These are phyloP conservation scores for Picochlorum sp. DNA, from an alignment of 139 green algal species.

Conservation along the genomic window DNA sequence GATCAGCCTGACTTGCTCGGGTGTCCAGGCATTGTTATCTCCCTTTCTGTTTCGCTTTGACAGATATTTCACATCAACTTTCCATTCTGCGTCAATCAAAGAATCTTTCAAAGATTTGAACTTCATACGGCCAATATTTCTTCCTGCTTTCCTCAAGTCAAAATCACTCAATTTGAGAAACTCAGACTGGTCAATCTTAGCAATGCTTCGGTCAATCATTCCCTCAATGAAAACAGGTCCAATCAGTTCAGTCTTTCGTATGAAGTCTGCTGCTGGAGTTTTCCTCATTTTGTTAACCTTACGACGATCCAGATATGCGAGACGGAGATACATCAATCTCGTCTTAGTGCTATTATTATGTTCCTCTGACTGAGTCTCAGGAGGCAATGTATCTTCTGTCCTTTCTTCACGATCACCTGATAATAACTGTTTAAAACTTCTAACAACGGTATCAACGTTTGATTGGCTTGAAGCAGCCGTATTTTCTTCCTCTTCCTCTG, in stretches of 20 bases:
- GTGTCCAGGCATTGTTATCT: background rate
- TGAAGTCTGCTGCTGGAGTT: background rate
- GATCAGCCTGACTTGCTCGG: background rate
- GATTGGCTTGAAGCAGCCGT: too few species aligned
- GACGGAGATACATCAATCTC: background rate
- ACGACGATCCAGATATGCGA: background rate
- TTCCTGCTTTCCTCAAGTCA: background rate
- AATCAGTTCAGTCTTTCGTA: background rate
- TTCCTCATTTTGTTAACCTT: background rate
- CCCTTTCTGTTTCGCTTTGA: background rate
- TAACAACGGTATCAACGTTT: too few species aligned
- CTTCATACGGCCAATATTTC: background rate
- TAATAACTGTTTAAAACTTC: too few species aligned
- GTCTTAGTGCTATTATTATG: too few species aligned
- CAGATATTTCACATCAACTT: background rate
- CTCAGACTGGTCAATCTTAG: background rate
- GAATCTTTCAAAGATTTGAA: background rate
- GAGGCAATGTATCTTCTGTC: too few species aligned
- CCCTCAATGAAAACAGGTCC: background rate
- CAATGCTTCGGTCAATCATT: background rate
- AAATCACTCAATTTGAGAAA: background rate
- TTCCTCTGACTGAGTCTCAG: too few species aligned
- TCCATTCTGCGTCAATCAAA: slow-evolving; percentile 1
- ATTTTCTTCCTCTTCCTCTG: too few species aligned
- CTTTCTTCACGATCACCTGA: too few species aligned